Conservation (phyloP, 352 stramenopile genomes). For the Pythium brachiatum region DNA sequence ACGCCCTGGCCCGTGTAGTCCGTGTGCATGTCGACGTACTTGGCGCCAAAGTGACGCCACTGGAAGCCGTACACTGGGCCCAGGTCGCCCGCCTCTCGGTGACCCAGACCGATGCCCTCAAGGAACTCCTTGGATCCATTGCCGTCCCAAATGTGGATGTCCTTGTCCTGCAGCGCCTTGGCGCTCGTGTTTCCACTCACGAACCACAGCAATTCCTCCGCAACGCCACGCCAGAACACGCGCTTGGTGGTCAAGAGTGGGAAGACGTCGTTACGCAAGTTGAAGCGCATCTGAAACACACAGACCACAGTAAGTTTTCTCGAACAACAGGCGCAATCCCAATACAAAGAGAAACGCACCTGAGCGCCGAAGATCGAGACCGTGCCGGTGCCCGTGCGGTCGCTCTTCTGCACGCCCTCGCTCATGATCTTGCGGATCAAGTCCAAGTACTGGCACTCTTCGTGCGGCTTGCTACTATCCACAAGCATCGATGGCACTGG, state of each 20-base stretch:
- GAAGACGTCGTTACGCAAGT: slow-evolving; percentile 92
- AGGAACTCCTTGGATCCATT: slow-evolving; percentile 97
- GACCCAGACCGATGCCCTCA: slow-evolving; percentile 88
- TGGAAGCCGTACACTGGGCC: slow-evolving; percentile 97
- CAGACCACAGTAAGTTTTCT: slow-evolving; percentile 1
- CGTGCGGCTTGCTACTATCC: slow-evolving; percentile 23
- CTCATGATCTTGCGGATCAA: slow-evolving; percentile 96
- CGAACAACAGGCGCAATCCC: neutral
- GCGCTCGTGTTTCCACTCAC: slow-evolving; percentile 96
- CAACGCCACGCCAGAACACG: slow-evolving; percentile 99
- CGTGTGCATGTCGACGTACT: slow-evolving; percentile 97
- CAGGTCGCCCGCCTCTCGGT: slow-evolving; percentile 97
- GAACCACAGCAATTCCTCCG: slow-evolving; percentile 99
- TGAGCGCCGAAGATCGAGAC: slow-evolving; percentile 98
- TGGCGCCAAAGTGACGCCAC: slow-evolving; percentile 99
- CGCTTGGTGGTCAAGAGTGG: slow-evolving; percentile 99
- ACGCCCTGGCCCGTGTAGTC: slow-evolving; percentile 98
- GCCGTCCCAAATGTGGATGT: slow-evolving; percentile 99
- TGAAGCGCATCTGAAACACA: slow-evolving; percentile 86
- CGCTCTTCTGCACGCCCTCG: slow-evolving; percentile 90
- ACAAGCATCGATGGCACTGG: slow-evolving; percentile 14
- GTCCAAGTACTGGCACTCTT: slow-evolving; percentile 72
- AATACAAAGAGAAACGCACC: slow-evolving; percentile 1
- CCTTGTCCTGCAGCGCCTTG: slow-evolving; percentile 95
- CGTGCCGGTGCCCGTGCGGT: slow-evolving; percentile 98